These are phyloP conservation scores for Turritis glabra DNA, from an alignment of 345 rosid species.

Conservation along the genomic window DNA sequence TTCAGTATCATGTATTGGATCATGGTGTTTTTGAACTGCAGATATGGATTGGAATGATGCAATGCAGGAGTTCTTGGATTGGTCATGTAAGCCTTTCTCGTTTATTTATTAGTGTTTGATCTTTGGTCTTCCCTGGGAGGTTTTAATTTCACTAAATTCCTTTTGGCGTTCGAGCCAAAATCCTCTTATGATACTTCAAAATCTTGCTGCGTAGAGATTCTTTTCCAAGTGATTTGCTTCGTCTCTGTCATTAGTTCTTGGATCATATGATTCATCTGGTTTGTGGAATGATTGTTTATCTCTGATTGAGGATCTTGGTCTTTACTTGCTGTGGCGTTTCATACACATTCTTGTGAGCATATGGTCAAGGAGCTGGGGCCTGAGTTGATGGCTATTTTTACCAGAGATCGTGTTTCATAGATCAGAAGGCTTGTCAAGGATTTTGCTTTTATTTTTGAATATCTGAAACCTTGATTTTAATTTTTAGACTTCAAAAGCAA, in stretches of 20 bases:
- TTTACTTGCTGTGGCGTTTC: slow-evolving; percentile 52
- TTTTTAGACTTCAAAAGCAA: neutral
- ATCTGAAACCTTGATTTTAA: neutral
- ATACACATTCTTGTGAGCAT: slow-evolving; percentile 51
- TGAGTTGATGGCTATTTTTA: slow-evolving; percentile 3
- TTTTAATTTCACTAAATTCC: neutral
- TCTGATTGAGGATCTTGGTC: neutral
- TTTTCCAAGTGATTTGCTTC: neutral
- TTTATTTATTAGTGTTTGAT: too few species aligned
- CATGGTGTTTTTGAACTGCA: neutral
- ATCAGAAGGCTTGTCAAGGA: neutral
- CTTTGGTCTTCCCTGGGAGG: too few species aligned
- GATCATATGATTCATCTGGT: neutral
- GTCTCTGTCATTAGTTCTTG: neutral
- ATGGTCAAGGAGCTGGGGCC: neutral
- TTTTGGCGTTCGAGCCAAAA: neutral
- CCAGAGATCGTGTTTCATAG: neutral
- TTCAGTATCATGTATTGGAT: neutral
- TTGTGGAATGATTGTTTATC: neutral
- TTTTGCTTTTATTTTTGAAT: neutral
- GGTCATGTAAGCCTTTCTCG: too few species aligned
- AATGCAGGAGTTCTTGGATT: neutral
- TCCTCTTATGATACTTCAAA: neutral
- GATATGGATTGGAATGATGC: neutral
- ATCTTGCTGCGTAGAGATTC: neutral